Base-by-base conservation (phyloP, 177 flowering plant species). In the Vitis hybrid region DNA sequence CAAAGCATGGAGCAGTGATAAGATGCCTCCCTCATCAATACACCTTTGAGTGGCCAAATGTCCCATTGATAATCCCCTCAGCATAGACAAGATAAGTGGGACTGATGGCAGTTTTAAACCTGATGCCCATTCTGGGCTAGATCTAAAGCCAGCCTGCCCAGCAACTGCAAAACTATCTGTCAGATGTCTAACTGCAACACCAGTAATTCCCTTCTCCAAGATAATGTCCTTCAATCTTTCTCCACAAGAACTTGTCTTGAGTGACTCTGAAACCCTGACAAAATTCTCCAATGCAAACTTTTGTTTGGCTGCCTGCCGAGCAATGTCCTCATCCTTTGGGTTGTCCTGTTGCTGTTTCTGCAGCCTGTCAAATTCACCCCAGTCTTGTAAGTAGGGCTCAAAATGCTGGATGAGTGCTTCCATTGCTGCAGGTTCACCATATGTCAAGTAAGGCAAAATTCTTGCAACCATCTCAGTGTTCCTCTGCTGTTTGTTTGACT, bases 381-480 rank as follows among this genome's bases (percentile, higher is more conserved):
- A 96, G 72, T 89, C 75, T 71, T 82, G 89, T 81, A 96, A 79
- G 79, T 86, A 87, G 24, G 99, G 98, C 30, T 87, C 84, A 73
- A 96, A 96, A 78, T 96, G 97, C 81, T 88, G 90, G 66, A 96
- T 72, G 1, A 96, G 97, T 57, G 97, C 98, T 76, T 92, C 97
- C 99, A 96, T 94, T 50, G 99, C 99, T 3, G 95, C 92, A 63
- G 92, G 95, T 74, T 96, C 95, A 70, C 98, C 99, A 75, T 93
- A 96, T 21, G 99, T 96, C 82, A 96, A 80, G 71, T 91, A 96
- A 4, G 99, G 99, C 78, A 96, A 80, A 73, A 96, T 96, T 81
- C 99, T 87, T 8, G 98, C 97, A 79, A 96, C 99, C 99, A 96
- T 96, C 81, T 93, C 99, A 68, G 96, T 93, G 84, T 92, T 93